Percentiles rank a stretch among this genome's conserved stretches.
These are phyloP conservation scores for Centrapalus pauciflorus DNA, from an alignment of 129 eudicot genomes.

Conservation along the genomic window DNA sequence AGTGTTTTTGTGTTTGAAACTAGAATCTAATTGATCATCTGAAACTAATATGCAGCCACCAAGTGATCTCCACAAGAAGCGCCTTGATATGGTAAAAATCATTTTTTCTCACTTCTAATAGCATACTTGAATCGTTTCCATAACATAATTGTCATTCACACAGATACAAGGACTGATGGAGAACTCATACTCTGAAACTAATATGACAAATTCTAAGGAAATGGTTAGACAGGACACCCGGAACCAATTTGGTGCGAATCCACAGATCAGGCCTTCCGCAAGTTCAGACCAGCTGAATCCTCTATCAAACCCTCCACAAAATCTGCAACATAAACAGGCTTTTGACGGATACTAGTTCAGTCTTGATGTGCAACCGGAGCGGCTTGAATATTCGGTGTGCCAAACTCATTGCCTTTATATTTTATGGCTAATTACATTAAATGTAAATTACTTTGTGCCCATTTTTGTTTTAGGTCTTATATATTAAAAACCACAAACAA, in stretches of 20 bases:
- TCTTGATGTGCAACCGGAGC: neutral
- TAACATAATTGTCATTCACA: slow-evolving; percentile 14
- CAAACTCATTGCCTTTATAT: neutral
- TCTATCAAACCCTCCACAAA: slow-evolving; percentile 45
- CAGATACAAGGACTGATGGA: slow-evolving; percentile 75
- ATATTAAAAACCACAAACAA: no score
- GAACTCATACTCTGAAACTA: slow-evolving; percentile 46
- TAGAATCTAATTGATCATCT: slow-evolving; percentile 4
- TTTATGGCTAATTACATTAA: neutral
- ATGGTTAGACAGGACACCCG: slow-evolving; percentile 39
- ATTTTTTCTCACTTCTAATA: slow-evolving; percentile 5
- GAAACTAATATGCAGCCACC: slow-evolving; percentile 51
- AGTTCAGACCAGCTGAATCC: slow-evolving; percentile 67
- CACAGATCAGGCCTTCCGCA: slow-evolving; percentile 61
- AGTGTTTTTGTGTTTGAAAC: neutral
- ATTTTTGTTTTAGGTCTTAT: no score
- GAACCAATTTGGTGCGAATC: slow-evolving; percentile 47
- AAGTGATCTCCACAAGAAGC: slow-evolving; percentile 68
- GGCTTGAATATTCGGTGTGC: slow-evolving; percentile 16
- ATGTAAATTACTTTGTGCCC: no score
- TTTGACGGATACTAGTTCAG: slow-evolving; percentile 32
- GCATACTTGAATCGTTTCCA: neutral
- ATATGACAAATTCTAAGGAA: slow-evolving; percentile 34
- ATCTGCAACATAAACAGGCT: slow-evolving; percentile 59
- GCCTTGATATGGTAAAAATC: slow-evolving; percentile 62